phyloP scores from a whole-genome alignment of 2,329 filamentous ascomycete genomes.

The Monosporascus cannonballus region DNA sequence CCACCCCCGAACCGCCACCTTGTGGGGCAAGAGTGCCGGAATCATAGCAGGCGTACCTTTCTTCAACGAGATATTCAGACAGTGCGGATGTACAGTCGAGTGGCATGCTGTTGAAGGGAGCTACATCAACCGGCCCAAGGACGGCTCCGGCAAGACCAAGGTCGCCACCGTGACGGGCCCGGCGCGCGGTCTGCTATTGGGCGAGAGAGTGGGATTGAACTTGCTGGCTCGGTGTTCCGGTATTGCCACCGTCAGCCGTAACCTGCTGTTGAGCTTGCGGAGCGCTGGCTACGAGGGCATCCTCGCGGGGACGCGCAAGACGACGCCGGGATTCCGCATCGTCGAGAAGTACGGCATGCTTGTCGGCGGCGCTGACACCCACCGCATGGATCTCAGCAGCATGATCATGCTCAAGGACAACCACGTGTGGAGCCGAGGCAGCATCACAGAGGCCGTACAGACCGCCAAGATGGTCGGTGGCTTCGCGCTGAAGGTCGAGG shows the following conservation, averaged over 20 bases:
- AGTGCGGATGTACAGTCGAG: conserved; percentile 84
- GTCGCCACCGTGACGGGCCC: conserved; percentile 84
- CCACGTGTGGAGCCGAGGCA: conserved; percentile 86
- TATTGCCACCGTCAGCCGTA: conserved; percentile 65
- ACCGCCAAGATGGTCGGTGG: conserved; percentile 81
- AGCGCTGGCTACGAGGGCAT: conserved; percentile 71
- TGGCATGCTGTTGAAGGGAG: conserved; percentile 80
- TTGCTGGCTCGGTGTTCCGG: conserved; percentile 86
- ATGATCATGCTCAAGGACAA: conserved; percentile 99
- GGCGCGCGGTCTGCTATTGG: conserved; percentile 73
- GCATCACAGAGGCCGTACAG: conserved; percentile 77
- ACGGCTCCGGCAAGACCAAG: conserved; percentile 44
- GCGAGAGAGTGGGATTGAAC: conserved; percentile 89
- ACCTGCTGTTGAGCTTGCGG: conserved; percentile 50
- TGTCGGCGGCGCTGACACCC: conserved; percentile 84
- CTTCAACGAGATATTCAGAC: conserved; percentile 86
- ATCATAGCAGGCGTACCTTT: conserved; percentile 90
- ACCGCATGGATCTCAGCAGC: conserved; percentile 81
- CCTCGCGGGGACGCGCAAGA: conserved; percentile 93
- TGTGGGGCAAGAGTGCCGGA: conserved; percentile 67
- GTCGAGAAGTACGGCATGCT: conserved; percentile 99
- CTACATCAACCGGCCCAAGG: conserved; percentile 54
- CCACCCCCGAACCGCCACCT: conserved; percentile 53
- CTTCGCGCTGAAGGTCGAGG: conserved; percentile 91
- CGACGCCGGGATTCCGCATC: conserved; percentile 88